Conservation (phyloP, 1,284 basidiomycete genomes). For the Thelephora terrestris region DNA sequence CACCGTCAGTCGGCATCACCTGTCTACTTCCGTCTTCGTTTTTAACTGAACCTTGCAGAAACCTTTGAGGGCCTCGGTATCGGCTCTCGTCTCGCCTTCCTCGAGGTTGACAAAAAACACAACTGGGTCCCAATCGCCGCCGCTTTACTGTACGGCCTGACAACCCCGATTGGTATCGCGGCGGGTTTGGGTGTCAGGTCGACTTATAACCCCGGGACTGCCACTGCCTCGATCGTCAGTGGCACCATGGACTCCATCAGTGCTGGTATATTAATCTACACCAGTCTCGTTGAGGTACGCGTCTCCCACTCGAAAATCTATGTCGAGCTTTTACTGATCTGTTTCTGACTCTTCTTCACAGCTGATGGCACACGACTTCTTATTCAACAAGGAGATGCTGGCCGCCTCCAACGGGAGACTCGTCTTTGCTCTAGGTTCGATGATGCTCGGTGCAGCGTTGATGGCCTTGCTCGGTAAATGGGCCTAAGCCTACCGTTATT, state of each 20-base stretch:
- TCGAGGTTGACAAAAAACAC: constrained; percentile 52
- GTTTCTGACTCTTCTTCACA: constrained; percentile 18
- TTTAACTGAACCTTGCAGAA: constrained; percentile 34
- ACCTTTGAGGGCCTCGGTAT: constrained; percentile 89
- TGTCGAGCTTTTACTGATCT: constrained; percentile 3
- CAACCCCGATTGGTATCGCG: constrained; percentile 73
- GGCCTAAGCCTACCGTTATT: constrained; percentile 38
- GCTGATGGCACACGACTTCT: constrained; percentile 87
- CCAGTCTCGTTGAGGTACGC: constrained; percentile 77
- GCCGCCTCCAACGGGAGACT: constrained; percentile 53
- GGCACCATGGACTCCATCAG: constrained; percentile 82
- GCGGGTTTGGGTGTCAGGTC: constrained; percentile 75
- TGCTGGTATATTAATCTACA: constrained; percentile 86
- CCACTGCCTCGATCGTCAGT: constrained; percentile 69
- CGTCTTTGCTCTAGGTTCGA: constrained; percentile 60
- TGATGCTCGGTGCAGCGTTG: constrained; percentile 67
- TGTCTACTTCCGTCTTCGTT: not conserved
- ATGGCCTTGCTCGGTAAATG: constrained; percentile 84
- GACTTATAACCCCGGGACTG: constrained; percentile 73
- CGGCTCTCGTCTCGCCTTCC: constrained; percentile 73
- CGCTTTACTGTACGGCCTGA: constrained; percentile 65
- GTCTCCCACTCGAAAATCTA: constrained; percentile 1
- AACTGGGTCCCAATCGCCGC: constrained; percentile 55
- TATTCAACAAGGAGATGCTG: constrained; percentile 82
- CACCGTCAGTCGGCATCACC: constrained; percentile 47